Percentiles rank a stretch among this genome's conserved stretches.
These are phyloP conservation scores for Metschnikowia drakensbergensis DNA, from an alignment of 805 yeast species.

Conservation along the genomic window DNA sequence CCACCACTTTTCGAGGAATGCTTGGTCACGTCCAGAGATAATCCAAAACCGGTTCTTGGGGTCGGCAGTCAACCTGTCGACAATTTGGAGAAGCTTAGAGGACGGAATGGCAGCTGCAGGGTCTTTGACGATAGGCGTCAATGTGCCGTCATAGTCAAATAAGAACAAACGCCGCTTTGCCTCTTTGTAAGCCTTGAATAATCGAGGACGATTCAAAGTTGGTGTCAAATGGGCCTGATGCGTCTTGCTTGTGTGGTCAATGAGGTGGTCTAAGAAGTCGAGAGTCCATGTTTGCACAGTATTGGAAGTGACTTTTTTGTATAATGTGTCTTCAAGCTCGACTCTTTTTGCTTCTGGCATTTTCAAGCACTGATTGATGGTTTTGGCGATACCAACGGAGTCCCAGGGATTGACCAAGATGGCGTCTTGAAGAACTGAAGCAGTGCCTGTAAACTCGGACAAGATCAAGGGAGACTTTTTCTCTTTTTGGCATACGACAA, in stretches of 20 bases:
- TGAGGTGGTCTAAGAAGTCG: slow-evolving; percentile 50
- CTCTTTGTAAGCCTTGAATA: slow-evolving; percentile 54
- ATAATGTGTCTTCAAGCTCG: slow-evolving; percentile 50
- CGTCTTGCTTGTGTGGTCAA: slow-evolving; percentile 36
- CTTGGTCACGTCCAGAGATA: slow-evolving; percentile 92
- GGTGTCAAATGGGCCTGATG: slow-evolving; percentile 57
- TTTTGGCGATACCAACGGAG: slow-evolving; percentile 84
- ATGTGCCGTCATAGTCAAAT: slow-evolving; percentile 96
- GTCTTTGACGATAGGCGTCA: slow-evolving; percentile 92
- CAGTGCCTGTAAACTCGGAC: slow-evolving; percentile 91
- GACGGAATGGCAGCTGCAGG: slow-evolving; percentile 99
- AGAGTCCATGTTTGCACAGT: slow-evolving; percentile 82
- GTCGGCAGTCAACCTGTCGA: slow-evolving; percentile 63
- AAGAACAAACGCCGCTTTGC: slow-evolving; percentile 73
- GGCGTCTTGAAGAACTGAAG: slow-evolving; percentile 66
- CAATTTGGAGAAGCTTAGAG: slow-evolving; percentile 55
- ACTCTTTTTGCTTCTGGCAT: slow-evolving; percentile 48
- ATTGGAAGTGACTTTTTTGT: slow-evolving; percentile 59
- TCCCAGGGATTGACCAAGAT: slow-evolving; percentile 96
- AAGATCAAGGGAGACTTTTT: slow-evolving; percentile 73
- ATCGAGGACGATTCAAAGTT: slow-evolving; percentile 66
- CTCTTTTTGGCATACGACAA: slow-evolving; percentile 78
- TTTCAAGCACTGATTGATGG: slow-evolving; percentile 65
- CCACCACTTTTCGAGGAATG: slow-evolving; percentile 82
- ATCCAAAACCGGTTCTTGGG: slow-evolving; percentile 89